phyloP scores from a whole-genome alignment of 2,329 filamentous ascomycete genomes.

The Diaporthe sp. region DNA sequence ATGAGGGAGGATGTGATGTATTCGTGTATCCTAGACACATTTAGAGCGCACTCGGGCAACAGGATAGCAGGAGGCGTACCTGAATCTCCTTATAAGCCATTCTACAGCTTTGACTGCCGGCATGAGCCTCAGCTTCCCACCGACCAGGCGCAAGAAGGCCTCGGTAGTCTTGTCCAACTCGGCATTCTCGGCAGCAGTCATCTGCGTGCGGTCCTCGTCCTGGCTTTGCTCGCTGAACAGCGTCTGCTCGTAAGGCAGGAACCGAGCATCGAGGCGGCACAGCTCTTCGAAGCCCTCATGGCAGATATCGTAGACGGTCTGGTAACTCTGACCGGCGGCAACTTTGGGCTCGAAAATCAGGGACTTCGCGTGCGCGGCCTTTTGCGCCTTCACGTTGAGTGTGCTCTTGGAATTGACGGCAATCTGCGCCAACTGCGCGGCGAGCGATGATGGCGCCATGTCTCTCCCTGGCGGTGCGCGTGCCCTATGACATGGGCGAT shows the following conservation, averaged over 20 bases:
- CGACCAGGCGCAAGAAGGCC: conserved; percentile 83
- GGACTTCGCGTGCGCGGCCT: conserved; percentile 91
- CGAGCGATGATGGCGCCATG: conserved; percentile 70
- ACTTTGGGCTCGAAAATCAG: conserved; percentile 90
- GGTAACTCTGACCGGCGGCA: conserved; percentile 89
- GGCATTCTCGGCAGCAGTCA: conserved; percentile 84
- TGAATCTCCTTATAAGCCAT: conserved; percentile 92
- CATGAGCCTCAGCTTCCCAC: conserved; percentile 81
- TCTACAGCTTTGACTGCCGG: conserved; percentile 92
- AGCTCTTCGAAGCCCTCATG: conserved; percentile 91
- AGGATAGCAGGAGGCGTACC: conserved; percentile 59
- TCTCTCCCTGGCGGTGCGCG: conserved; percentile 13
- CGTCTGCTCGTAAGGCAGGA: conserved; percentile 77
- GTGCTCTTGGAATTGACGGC: conserved; percentile 90
- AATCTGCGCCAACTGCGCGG: conserved; percentile 93
- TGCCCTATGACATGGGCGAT: conserved; percentile 20
- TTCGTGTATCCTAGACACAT: conserved; percentile 78
- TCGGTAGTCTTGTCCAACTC: conserved; percentile 83
- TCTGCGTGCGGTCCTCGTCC: conserved; percentile 84
- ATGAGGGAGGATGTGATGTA: conserved; percentile 84
- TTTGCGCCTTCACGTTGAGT: conserved; percentile 92
- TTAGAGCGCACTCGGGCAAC: conserved; percentile 33
- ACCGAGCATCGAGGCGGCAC: conserved; percentile 85
- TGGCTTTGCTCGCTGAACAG: conserved; percentile 97
- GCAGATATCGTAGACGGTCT: conserved; percentile 88